Base-by-base conservation (phyloP, 202 grass and related monocot genomes). In the Zoysia matrella region DNA sequence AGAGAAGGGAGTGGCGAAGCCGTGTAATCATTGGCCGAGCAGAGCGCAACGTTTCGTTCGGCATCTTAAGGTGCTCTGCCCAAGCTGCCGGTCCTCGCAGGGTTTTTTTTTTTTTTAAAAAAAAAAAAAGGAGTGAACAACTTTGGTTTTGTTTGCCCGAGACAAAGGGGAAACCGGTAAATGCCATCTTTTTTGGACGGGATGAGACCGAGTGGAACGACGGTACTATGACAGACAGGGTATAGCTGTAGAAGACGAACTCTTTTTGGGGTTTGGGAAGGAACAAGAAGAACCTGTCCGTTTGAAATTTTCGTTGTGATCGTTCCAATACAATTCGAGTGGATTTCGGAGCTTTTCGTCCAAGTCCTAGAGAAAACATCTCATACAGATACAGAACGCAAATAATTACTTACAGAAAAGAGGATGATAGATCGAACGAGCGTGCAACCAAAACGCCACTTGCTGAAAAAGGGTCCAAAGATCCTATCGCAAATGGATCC, bases 161-260 rank as follows among this genome's bases (percentile, higher is more conserved):
- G 87, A 78, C 51, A 67, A 78, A 68, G 60, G 73, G 82, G 60
- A 82, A 82, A 14, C 78, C 64, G 58, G 87, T 89, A 85, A 89
- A 67, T 60, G 6, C 0, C 12, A 43, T 84, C 82, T 72, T 88
- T 88, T 89, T 52, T 15, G n/a, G 8, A n/a, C n/a, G 67, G 7
- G 75, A 68, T 61, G 16, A 30, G 22, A 30, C 22, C 22, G 65
- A 51, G 54, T 71, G 69, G 47, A 77, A 77, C 15, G 60, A n/a
- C 8, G 18, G 2, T 7, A 30, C 22, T 30, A 30, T 30, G 22
- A 30, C 22, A 30, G 22, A 65, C 18, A 18, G 22, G 56, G 22
- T 1, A 7, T 60, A n/a, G 73, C 72, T 22, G 42, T 60, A 60
- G 43, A 6, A 78, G 62, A 60, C 2, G 52, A 36, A 13, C 15